Conservation (phyloP, 164 flowering plant genomes). For the Sextonia rubra region DNA sequence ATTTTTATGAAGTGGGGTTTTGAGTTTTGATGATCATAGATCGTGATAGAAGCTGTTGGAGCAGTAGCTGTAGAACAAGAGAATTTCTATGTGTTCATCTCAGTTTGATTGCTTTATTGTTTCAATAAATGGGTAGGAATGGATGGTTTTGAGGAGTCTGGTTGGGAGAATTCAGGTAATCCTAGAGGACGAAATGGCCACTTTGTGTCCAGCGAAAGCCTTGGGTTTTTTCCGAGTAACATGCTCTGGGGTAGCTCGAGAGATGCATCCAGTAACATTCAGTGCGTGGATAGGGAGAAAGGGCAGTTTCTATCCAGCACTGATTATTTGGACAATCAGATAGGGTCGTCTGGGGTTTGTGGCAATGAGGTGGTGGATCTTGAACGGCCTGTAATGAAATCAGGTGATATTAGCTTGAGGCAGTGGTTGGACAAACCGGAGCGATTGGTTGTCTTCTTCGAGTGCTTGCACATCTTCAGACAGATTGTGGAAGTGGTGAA, state of each 20-base stretch:
- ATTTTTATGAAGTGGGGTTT: conserved; percentile 21
- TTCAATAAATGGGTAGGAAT: conserved; percentile 39
- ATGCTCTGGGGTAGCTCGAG: conserved; percentile 27
- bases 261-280: conserved; percentile 31
- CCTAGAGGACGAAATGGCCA: conserved; percentile 56
- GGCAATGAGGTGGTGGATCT: conserved; percentile 38
- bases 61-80: background rate
- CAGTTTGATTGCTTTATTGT: conserved; percentile 15
- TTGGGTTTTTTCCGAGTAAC: conserved; percentile 23
- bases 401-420: conserved; percentile 79
- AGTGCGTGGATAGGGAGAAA: conserved; percentile 20
- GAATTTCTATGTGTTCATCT: background rate
- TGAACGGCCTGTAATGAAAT: conserved; percentile 28
- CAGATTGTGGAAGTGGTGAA: conserved; percentile 83
- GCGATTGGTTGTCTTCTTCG: conserved; percentile 58
- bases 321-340: conserved; percentile 34
- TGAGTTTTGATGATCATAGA: conserved; percentile 19
- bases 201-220: conserved; percentile 39
- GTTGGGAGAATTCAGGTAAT: conserved; percentile 45
- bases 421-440: conserved; percentile 88
- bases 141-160: conserved; percentile 75
- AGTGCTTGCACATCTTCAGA: conserved; percentile 81
- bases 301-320: conserved; percentile 22
- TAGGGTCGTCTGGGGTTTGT: conserved; percentile 38
- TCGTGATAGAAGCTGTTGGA: conserved; percentile 12